A percentile compares a stretch with the other conserved stretches of the same genome.
Conservation (phyloP, 2,329 filamentous ascomycete genomes). For the Exophiala bonariae region DNA sequence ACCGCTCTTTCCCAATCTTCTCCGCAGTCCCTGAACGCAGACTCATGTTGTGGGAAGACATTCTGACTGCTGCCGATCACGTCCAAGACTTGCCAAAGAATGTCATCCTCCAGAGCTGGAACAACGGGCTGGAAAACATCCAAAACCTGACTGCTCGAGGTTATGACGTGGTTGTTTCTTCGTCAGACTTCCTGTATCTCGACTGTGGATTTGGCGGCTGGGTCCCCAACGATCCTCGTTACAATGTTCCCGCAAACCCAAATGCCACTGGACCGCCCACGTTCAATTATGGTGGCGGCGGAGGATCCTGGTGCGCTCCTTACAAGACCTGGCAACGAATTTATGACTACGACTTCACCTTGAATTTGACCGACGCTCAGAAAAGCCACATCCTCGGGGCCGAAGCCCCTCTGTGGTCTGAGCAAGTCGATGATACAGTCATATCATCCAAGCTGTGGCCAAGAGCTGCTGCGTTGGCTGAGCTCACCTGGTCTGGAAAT, state of each 20-base stretch:
- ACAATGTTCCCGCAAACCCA: slow-evolving; percentile 56
- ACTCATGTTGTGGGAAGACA: slow-evolving; percentile 60
- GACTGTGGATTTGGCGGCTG: slow-evolving; percentile 58
- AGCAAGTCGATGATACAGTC: slow-evolving; percentile 56
- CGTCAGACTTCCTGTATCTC: slow-evolving; percentile 57
- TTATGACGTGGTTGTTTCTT: slow-evolving; percentile 58
- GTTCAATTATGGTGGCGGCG: slow-evolving; percentile 57
- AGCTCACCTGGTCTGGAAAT: slow-evolving; percentile 59
- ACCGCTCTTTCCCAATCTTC: slow-evolving; percentile 54
- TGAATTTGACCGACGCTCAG: slow-evolving; percentile 48
- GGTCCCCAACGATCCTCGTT: slow-evolving; percentile 56
- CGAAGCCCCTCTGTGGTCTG: slow-evolving; percentile 53
- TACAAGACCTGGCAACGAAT: slow-evolving; percentile 64
- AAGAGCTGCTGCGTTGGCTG: slow-evolving; percentile 56
- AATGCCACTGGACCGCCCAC: slow-evolving; percentile 41
- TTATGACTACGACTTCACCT: slow-evolving; percentile 59
- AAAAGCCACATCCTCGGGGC: slow-evolving; percentile 53
- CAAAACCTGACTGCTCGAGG: slow-evolving; percentile 51
- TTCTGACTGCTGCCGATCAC: slow-evolving; percentile 45
- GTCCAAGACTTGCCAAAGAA: slow-evolving; percentile 50
- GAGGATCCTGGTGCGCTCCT: slow-evolving; percentile 59
- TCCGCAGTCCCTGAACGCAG: slow-evolving; percentile 46
- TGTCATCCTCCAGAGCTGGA: slow-evolving; percentile 57
- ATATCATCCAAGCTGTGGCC: slow-evolving; percentile 57
- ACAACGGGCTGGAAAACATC: slow-evolving; percentile 54